Evolutionary conservation across 306 rosid genomes (phyloP).

Genomic region (Inga oerstediana): DNA sequence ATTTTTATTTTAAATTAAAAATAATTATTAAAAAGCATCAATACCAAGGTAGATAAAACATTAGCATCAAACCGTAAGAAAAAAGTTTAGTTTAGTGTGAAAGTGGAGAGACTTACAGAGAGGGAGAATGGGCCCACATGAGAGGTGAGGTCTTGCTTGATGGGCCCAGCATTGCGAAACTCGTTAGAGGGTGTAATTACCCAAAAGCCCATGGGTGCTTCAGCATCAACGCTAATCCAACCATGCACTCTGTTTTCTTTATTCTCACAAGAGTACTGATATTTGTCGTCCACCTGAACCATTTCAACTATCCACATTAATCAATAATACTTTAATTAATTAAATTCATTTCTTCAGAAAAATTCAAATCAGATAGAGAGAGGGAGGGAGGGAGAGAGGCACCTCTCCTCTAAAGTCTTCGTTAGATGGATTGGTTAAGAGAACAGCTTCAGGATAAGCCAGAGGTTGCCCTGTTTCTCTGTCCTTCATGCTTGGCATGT

Average conservation of each 20-base stretch:
- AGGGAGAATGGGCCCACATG: constrained; percentile 82
- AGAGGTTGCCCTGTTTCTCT: constrained; percentile 49
- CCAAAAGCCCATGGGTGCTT: constrained; percentile 76
- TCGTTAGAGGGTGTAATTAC: constrained; percentile 75
- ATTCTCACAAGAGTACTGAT: constrained; percentile 72
- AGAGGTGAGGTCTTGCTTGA: constrained; percentile 89
- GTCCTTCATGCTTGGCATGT: constrained; percentile 69
- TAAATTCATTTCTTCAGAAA: neutral
- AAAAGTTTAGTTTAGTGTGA: neutral
- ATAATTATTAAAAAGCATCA: neutral
- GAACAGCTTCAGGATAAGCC: constrained; percentile 78
- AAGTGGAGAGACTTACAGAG: constrained; percentile 45
- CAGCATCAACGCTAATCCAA: constrained; percentile 53
- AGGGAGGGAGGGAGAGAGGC: neutral
- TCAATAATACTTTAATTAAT: neutral
- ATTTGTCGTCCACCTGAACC: constrained; percentile 89
- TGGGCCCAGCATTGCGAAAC: constrained; percentile 78
- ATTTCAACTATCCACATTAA: constrained; percentile 18
- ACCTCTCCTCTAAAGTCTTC: constrained; percentile 75
- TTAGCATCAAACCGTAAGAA: neutral
- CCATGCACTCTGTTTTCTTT: constrained; percentile 69
- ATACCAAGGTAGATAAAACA: neutral
- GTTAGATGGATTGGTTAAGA: constrained; percentile 54
- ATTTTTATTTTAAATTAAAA: too few species aligned
- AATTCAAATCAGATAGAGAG: rapidly evolving